Conservation (phyloP, 352 stramenopile genomes). For the Phytophthora chlamydospora region DNA sequence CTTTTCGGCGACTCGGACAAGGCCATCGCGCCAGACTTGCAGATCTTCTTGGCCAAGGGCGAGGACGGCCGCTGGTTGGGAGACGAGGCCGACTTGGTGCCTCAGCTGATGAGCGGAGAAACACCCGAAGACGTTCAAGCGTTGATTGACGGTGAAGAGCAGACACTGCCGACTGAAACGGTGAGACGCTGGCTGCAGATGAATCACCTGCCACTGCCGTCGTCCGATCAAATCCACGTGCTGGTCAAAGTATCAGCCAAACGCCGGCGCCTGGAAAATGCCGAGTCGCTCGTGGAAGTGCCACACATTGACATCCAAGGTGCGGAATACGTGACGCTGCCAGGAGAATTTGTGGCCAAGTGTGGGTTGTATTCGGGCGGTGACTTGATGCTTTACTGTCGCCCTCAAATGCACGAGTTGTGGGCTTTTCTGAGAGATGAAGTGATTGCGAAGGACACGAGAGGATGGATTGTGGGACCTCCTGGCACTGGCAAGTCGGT, state of each 20-base stretch:
- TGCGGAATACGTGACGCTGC: constrained; percentile 8
- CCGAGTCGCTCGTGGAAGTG: not conserved
- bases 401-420: constrained; percentile 6
- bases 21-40: too few species aligned
- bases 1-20: too few species aligned
- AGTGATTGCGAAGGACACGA: constrained; percentile 12
- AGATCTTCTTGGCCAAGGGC: too few species aligned
- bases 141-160: too few species aligned
- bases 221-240: too few species aligned
- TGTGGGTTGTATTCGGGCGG: not conserved
- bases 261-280: constrained; percentile 4
- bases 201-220: too few species aligned
- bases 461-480: constrained; percentile 25
- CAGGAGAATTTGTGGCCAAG: constrained; percentile 1
- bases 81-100: too few species aligned
- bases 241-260: not conserved
- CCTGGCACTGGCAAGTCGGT: constrained; percentile 29
- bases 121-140: too few species aligned
- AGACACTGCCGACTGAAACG: too few species aligned
- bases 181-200: too few species aligned
- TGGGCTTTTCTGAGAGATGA: constrained; percentile 9
- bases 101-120: too few species aligned
- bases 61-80: too few species aligned
- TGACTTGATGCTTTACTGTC: constrained; percentile 20
- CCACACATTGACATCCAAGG: not conserved